Evolutionary conservation across 1,139 yeast genomes (phyloP).

Genomic region (Spathaspora sp.): DNA sequence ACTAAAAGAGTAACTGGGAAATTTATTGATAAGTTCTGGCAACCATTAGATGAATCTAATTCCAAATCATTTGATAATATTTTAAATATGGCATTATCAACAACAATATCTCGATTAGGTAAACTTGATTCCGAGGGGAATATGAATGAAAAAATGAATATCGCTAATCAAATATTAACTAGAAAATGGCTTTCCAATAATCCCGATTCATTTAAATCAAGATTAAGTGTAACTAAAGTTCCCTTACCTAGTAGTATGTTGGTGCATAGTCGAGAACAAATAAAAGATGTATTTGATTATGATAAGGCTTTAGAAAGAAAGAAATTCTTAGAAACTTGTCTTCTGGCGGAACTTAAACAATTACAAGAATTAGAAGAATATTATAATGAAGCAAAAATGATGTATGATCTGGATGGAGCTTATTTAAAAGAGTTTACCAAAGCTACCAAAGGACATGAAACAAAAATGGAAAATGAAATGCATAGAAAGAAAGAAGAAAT

Average conservation of each 20-base stretch:
- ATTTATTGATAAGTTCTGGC: constrained; percentile 30
- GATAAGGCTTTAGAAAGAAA: constrained; percentile 33
- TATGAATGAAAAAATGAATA: constrained; percentile 19
- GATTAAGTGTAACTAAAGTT: constrained; percentile 34
- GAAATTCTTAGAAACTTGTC: constrained; percentile 35
- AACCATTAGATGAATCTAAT: constrained; percentile 23
- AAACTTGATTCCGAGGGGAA: constrained; percentile 5
- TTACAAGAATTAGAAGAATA: constrained; percentile 32
- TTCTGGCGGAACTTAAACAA: constrained; percentile 44
- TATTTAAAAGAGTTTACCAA: constrained; percentile 31
- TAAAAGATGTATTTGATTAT: constrained; percentile 30
- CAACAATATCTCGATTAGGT: constrained; percentile 24
- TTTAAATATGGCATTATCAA: constrained; percentile 29
- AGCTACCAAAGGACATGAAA: constrained; percentile 15
- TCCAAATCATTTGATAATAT: constrained; percentile 27
- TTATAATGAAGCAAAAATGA: constrained; percentile 22
- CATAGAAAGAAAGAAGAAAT: constrained; percentile 10
- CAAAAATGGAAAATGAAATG: constrained; percentile 13
- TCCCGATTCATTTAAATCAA: constrained; percentile 30
- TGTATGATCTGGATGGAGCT: constrained; percentile 31
- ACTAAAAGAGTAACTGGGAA: not conserved
- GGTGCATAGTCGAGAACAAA: constrained; percentile 15
- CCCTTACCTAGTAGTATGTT: constrained; percentile 29
- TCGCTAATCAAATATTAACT: constrained; percentile 28
- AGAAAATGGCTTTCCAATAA: constrained; percentile 30